phyloP scores from a whole-genome alignment of 257 asterid genomes.

The Cynanchum wilfordii region DNA sequence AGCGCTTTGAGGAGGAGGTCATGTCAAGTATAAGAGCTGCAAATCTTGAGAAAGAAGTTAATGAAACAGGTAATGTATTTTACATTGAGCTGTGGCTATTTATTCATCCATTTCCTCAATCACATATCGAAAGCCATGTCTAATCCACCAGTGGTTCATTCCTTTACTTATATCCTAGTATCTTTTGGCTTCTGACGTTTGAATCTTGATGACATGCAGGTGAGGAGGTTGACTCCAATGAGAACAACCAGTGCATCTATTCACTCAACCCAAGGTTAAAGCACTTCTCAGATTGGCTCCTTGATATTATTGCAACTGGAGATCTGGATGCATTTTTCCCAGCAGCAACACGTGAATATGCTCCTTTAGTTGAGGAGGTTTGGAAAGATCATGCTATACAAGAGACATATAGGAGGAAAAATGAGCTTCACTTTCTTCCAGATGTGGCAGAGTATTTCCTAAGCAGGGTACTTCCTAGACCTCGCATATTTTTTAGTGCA shows the following conservation, averaged over 20 bases:
- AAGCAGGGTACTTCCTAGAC: constrained; percentile 56
- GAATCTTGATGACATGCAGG: constrained; percentile 31
- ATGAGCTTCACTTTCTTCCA: constrained; percentile 86
- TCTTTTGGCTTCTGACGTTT: constrained; percentile 7
- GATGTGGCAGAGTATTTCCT: constrained; percentile 87
- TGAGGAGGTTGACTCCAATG: constrained; percentile 37
- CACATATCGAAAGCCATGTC: background rate
- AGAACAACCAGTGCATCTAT: constrained; percentile 52
- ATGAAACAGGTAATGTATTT: constrained; percentile 26
- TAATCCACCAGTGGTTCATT: background rate
- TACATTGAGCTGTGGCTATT: background rate
- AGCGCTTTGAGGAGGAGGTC: constrained; percentile 88
- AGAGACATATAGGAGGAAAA: constrained; percentile 68
- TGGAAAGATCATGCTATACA: constrained; percentile 93
- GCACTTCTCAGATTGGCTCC: constrained; percentile 94
- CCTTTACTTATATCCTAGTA: background rate
- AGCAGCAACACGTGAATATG: constrained; percentile 98
- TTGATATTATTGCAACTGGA: constrained; percentile 92
- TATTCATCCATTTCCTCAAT: background rate
- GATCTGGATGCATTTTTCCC: constrained; percentile 96
- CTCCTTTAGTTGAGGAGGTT: constrained; percentile 92
- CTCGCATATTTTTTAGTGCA: background rate
- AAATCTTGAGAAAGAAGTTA: constrained; percentile 26
- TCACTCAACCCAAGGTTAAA: constrained; percentile 76
- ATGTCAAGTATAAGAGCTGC: constrained; percentile 30